Evolutionary conservation across 2,329 filamentous ascomycete species (phyloP).

Genomic region (Claviceps sp.): DNA sequence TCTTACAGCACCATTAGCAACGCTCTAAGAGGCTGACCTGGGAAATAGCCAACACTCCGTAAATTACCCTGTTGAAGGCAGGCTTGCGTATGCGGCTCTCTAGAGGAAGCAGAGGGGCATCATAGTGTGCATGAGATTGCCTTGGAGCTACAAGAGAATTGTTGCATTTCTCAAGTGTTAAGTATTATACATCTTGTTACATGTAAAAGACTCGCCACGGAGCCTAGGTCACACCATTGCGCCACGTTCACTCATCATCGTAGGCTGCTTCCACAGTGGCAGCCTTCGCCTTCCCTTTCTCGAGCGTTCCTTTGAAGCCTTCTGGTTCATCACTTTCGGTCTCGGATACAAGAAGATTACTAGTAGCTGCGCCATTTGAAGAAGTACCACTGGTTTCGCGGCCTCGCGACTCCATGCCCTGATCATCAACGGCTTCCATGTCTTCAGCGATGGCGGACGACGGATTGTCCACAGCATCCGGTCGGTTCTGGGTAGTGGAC

Average conservation of each 20-base stretch:
- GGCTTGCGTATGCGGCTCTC: too few relatives aligned
- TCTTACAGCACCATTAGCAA: too few relatives aligned
- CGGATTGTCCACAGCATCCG: slow-evolving; percentile 12
- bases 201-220: too few relatives aligned
- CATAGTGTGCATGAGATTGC: too few relatives aligned
- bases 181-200: too few relatives aligned
- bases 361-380: background rate
- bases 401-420: background rate
- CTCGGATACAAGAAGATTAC: background rate
- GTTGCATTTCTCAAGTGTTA: too few relatives aligned
- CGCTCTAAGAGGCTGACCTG: too few relatives aligned
- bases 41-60: too few relatives aligned
- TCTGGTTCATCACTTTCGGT: background rate
- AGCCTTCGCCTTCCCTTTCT: slow-evolving; percentile 31
- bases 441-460: slow-evolving; percentile 3
- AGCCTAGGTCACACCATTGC: background rate
- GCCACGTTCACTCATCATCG: slow-evolving; percentile 18
- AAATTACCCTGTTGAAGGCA: too few relatives aligned
- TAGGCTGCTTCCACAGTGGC: slow-evolving; percentile 33
- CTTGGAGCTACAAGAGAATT: too few relatives aligned
- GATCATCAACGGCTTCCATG: background rate
- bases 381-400: background rate
- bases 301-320: background rate
- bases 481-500: slow-evolving; percentile 22
- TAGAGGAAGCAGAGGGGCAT: too few relatives aligned